These are phyloP conservation scores for Debaryomyces singareniensis DNA, from an alignment of 1,139 yeast species.

Conservation along the genomic window DNA sequence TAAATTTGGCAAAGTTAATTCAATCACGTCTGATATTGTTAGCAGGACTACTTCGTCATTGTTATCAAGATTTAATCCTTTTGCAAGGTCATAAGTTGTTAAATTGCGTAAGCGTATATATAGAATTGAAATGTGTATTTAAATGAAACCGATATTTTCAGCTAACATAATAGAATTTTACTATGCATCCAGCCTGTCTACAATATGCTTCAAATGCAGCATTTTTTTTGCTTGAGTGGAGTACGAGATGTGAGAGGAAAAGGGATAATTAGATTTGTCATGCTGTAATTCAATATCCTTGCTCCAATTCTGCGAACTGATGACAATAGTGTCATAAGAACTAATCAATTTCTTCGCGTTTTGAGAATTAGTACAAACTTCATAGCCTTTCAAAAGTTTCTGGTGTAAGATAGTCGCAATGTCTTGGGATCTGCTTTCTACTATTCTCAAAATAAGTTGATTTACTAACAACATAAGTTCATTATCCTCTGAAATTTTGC, in stretches of 20 bases:
- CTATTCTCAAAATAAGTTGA: constrained; percentile 54
- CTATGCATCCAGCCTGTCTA: neutral
- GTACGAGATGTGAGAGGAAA: neutral
- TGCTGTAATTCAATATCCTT: neutral
- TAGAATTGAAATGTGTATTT: neutral
- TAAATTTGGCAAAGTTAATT: constrained; percentile 78
- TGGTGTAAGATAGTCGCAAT: constrained; percentile 31
- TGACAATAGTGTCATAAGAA: neutral
- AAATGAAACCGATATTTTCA: neutral
- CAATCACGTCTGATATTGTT: constrained; percentile 43
- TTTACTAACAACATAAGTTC: constrained; percentile 55
- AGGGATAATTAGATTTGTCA: neutral
- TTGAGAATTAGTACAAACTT: constrained; percentile 22
- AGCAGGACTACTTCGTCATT: constrained; percentile 44
- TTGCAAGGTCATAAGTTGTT: constrained; percentile 10
- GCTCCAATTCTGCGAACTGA: neutral
- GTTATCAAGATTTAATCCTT: constrained; percentile 47
- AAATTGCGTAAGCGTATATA: neutral
- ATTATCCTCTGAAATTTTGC: constrained; percentile 60
- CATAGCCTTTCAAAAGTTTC: constrained; percentile 38
- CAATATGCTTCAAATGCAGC: neutral
- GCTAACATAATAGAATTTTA: neutral
- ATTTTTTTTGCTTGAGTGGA: neutral
- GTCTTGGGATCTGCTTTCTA: constrained; percentile 51
- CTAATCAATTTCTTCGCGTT: neutral